Conservation (phyloP, 2,329 filamentous ascomycete genomes). For the Neobulgaria alba region DNA sequence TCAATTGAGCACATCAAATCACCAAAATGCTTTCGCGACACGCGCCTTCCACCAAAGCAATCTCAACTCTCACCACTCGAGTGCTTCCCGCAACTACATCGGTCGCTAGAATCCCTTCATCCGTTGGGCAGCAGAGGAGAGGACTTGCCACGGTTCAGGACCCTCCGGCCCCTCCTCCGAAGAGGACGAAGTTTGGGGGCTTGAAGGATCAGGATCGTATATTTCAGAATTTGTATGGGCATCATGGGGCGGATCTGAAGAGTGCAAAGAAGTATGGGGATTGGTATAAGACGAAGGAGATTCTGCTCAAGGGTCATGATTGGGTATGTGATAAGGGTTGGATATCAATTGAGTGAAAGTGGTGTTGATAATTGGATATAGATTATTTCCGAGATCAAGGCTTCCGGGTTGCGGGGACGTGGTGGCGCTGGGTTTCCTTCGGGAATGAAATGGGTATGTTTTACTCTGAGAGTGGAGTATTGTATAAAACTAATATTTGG, state of each 20-base stretch:
- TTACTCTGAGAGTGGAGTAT: not conserved
- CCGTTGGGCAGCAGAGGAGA: conserved; percentile 50
- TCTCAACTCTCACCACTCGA: conserved; percentile 24
- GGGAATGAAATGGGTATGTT: conserved; percentile 92
- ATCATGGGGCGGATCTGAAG: conserved; percentile 84
- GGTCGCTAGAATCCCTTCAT: conserved; percentile 21
- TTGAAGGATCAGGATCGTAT: conserved; percentile 96
- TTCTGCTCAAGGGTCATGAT: conserved; percentile 91
- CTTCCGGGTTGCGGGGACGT: conserved; percentile 88
- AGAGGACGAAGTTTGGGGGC: conserved; percentile 68
- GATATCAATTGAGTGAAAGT: conserved; percentile 3
- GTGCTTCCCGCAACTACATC: conserved; percentile 24
- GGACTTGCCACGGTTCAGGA: conserved; percentile 77
- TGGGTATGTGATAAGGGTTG: conserved; percentile 48
- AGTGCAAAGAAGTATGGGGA: conserved; percentile 96
- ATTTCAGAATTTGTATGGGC: conserved; percentile 96
- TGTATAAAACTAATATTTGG: conserved; percentile 13
- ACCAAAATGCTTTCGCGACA: conserved; percentile 31
- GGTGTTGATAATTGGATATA: conserved; percentile 27
- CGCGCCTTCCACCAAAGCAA: conserved; percentile 26
- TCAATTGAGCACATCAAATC: conserved; percentile 29
- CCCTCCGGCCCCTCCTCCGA: conserved; percentile 52
- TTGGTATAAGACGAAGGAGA: conserved; percentile 99
- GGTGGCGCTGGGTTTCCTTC: conserved; percentile 97
- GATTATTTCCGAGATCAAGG: conserved; percentile 97